Evolutionary conservation across 805 yeast species (phyloP).

Genomic region (Starmerella gropengiesseri): DNA sequence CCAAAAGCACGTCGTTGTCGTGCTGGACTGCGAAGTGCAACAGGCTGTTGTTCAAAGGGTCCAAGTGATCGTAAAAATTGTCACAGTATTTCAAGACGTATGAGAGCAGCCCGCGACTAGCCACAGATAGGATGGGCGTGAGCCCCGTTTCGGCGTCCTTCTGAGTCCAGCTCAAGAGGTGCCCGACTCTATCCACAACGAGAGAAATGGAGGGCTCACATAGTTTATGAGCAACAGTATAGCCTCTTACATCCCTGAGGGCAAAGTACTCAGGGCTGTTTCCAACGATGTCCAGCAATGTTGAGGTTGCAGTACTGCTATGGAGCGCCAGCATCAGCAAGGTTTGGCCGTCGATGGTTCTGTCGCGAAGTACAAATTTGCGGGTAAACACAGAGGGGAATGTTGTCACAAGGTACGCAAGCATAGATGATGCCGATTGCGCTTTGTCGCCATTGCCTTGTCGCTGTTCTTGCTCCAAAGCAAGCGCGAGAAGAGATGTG

Average conservation of each 20-base stretch:
- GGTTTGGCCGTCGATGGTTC: conserved; percentile 42
- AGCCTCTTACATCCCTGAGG: conserved; percentile 39
- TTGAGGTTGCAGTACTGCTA: conserved; percentile 37
- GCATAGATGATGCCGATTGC: too few species aligned
- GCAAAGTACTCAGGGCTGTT: conserved; percentile 45
- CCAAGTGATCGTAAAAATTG: conserved; percentile 46
- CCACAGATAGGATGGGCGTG: conserved; percentile 4
- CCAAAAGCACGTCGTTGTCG: conserved; percentile 8
- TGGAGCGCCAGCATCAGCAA: conserved; percentile 57
- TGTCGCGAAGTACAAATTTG: conserved; percentile 60
- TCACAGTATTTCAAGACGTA: neutral
- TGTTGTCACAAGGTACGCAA: conserved; percentile 35
- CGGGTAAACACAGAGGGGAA: conserved; percentile 39
- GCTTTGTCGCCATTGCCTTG: too few species aligned
- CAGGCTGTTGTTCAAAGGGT: conserved; percentile 60
- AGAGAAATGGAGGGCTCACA: conserved; percentile 32
- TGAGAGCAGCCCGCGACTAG: conserved; percentile 4
- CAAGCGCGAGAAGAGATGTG: conserved; percentile 58
- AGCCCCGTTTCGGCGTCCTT: neutral
- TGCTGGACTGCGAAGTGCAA: conserved; percentile 57
- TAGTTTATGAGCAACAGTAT: conserved; percentile 66
- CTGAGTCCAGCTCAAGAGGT: conserved; percentile 1
- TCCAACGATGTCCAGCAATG: conserved; percentile 35
- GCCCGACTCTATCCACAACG: neutral
- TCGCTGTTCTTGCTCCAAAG: conserved; percentile 44